phyloP scores from a whole-genome alignment of 2,329 filamentous ascomycete species.

The Metarhizium robertsii region DNA sequence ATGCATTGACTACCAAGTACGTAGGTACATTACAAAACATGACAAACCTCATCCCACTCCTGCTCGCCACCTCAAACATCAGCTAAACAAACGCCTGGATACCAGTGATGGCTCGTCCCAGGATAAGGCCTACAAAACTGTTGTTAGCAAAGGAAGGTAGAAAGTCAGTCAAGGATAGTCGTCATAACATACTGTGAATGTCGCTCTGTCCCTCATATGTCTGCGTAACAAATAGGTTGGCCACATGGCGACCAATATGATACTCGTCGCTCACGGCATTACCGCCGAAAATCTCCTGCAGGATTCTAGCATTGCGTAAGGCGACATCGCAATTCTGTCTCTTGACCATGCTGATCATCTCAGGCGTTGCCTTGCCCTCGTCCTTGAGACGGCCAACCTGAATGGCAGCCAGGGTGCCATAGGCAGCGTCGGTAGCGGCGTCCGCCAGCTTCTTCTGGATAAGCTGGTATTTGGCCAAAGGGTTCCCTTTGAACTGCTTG shows the following conservation, averaged over 20 bases:
- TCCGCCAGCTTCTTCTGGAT: conserved; percentile 97
- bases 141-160: neutral
- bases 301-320: conserved; percentile 63
- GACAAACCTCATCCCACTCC: neutral
- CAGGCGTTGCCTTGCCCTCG: conserved; percentile 73
- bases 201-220: conserved; percentile 98
- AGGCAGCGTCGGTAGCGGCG: conserved; percentile 82
- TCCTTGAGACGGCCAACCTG: conserved; percentile 94
- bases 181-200: conserved; percentile 69
- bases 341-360: conserved; percentile 98
- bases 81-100: conserved; percentile 67
- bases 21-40: neutral
- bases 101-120: conserved; percentile 61
- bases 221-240: conserved; percentile 94
- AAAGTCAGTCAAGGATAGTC: neutral
- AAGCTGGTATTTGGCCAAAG: conserved; percentile 90
- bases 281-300: conserved; percentile 95
- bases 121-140: conserved; percentile 49
- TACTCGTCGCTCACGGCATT: conserved; percentile 99
- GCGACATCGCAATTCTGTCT: conserved; percentile 94
- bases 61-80: neutral
- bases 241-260: conserved; percentile 85
- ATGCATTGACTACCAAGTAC: neutral
- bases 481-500: conserved; percentile 93
- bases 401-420: conserved; percentile 78